phyloP scores from a whole-genome alignment of 257 asterid genomes.

The Ballota nigra region DNA sequence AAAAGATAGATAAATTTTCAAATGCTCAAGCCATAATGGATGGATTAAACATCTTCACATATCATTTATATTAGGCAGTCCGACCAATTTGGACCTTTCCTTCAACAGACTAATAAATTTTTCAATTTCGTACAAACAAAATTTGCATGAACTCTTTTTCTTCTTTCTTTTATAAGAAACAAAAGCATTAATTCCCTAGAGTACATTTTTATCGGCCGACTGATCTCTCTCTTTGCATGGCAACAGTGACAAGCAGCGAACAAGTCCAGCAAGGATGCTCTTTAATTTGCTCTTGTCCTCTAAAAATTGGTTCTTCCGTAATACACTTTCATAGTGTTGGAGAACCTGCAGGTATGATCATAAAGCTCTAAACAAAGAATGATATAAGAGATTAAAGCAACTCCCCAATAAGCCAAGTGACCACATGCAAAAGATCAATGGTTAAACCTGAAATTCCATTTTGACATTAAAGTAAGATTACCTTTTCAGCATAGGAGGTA shows the following conservation, averaged over 20 bases:
- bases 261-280: conserved; percentile 63
- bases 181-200: conserved; percentile 21
- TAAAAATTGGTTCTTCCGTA: conserved; percentile 71
- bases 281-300: conserved; percentile 77
- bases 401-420: conserved; percentile 1
- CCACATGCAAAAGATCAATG: not conserved
- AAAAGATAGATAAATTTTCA: not conserved
- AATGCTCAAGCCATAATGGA: not conserved
- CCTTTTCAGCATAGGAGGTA: conserved; percentile 80
- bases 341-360: conserved; percentile 57
- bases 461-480: conserved; percentile 22
- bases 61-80: not conserved
- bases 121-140: conserved; percentile 4
- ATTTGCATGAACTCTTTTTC: not conserved
- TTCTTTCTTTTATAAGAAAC: not conserved
- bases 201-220: conserved; percentile 54
- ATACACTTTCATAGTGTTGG: conserved; percentile 57
- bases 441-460: conserved; percentile 8
- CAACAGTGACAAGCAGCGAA: conserved; percentile 74
- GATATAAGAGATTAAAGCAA: not conserved
- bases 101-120: conserved; percentile 2
- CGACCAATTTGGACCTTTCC: not conserved
- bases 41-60: not conserved
- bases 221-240: conserved; percentile 50
- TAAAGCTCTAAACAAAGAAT: not conserved